Percentiles rank a stretch among this genome's conserved stretches.
phyloP scores from a whole-genome alignment of 2,329 filamentous ascomycete genomes.

The Fusarium marasasianum region DNA sequence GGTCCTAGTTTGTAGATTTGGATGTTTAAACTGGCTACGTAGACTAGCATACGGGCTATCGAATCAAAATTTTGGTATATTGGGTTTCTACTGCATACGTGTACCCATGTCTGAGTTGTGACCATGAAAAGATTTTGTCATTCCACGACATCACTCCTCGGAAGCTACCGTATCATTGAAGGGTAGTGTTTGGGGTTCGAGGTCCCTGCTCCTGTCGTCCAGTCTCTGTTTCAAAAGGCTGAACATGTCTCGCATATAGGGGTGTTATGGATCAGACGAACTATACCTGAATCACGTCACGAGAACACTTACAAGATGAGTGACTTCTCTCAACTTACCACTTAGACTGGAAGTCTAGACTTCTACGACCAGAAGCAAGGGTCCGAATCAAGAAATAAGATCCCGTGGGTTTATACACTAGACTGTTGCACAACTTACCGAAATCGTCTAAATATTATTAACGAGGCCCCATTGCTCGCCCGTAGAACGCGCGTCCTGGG shows the following conservation, averaged over 20 bases:
- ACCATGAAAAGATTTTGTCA: neutral
- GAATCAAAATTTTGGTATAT: slow-evolving; percentile 22
- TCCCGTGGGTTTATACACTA: slow-evolving; percentile 2
- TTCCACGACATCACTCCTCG: neutral
- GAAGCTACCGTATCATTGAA: neutral
- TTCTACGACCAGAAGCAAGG: neutral
- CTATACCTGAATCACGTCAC: neutral
- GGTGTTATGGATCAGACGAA: slow-evolving; percentile 10
- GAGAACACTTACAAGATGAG: neutral
- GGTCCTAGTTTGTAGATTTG: slow-evolving; percentile 33
- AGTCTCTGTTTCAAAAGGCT: slow-evolving; percentile 11
- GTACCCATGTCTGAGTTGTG: slow-evolving; percentile 15
- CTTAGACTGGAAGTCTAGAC: neutral
- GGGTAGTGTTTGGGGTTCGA: neutral
- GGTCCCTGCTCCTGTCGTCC: neutral
- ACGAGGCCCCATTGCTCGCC: slow-evolving; percentile 11
- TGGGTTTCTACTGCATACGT: slow-evolving; percentile 19
- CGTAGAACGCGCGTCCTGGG: slow-evolving; percentile 37
- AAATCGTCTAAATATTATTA: slow-evolving; percentile 18
- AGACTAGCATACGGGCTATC: slow-evolving; percentile 23
- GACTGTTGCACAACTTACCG: slow-evolving; percentile 18
- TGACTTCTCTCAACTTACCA: neutral
- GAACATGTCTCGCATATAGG: slow-evolving; percentile 15
- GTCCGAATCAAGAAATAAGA: neutral
- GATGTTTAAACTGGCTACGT: slow-evolving; percentile 25